Percentiles rank a stretch among this genome's conserved stretches.
phyloP scores from a whole-genome alignment of 257 asterid species.

The Penstemon newberryi region DNA sequence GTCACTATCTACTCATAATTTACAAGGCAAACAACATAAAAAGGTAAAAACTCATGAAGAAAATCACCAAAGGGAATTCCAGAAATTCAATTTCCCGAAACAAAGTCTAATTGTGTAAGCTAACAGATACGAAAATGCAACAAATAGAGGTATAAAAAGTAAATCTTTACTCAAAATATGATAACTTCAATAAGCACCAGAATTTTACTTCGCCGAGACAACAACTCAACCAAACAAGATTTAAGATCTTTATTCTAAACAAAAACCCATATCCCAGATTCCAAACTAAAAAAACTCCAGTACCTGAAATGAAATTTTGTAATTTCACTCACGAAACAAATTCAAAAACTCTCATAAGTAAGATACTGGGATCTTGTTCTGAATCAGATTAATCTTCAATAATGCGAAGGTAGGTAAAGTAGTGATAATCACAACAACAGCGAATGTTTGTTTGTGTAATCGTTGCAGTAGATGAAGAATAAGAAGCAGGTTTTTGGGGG shows the following conservation, averaged over 20 bases:
- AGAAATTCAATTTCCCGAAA: slow-evolving; percentile 11
- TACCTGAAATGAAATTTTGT: slow-evolving; percentile 28
- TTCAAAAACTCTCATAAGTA: slow-evolving; percentile 18
- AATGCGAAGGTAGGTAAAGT: background rate
- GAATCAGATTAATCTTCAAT: slow-evolving; percentile 5
- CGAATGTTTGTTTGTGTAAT: background rate
- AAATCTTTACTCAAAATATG: slow-evolving; percentile 19
- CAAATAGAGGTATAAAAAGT: background rate
- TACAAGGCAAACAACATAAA: slow-evolving; percentile 8
- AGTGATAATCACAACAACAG: slow-evolving; percentile 18
- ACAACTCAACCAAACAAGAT: slow-evolving; percentile 7
- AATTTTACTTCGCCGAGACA: slow-evolving; percentile 20
- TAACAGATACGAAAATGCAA: slow-evolving; percentile 7
- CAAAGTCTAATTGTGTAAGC: slow-evolving; percentile 13
- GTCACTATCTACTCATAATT: slow-evolving; percentile 10
- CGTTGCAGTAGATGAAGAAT: background rate
- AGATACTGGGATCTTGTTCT: slow-evolving; percentile 26
- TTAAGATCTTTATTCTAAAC: background rate
- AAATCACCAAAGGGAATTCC: background rate
- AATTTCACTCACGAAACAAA: slow-evolving; percentile 22
- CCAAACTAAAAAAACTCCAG: background rate
- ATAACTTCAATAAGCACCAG: slow-evolving; percentile 6
- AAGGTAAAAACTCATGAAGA: background rate
- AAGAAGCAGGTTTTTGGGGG: slow-evolving; percentile 16
- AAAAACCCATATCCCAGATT: slow-evolving; percentile 19